Base-by-base conservation (phyloP, 1,284 basidiomycete species). In the Neonothopanus nambi region DNA sequence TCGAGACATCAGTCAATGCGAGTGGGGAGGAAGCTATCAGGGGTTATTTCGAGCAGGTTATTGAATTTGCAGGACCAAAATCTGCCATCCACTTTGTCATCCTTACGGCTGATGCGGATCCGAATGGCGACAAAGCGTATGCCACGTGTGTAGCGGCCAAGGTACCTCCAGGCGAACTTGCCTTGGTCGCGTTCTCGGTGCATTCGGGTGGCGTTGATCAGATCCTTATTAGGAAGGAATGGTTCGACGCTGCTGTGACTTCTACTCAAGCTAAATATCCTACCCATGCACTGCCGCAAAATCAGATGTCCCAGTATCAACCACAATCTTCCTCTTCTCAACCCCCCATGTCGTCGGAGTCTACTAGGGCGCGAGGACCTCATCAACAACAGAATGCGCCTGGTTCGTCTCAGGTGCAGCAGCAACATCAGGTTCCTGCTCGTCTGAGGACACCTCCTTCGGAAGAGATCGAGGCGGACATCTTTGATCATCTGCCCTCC, bases 401-500 rank as follows among this genome's bases (percentile, higher is more conserved):
- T 7, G 47, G 51, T 23, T 30, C 48, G 17, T 41, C 44, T 2
- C 55, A 52, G 26, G 33, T n/a, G 42, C 3, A 64, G 61, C 40
- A 57, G 43, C 58, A 65, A 18, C 62, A 65, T 18, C 59, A 63
- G 12, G 64, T 69, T 42, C 73, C 74, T 30, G 69, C 72, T 15
- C 75, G 85, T 52, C 59, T 72, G 48, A 79, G 84, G 57, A 86
- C 85, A 13, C 88, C 88, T 21, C 82, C 84, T 20, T 86, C 85
- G 5, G 88, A 90, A 60, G 87, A 90, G 55, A 75, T 79, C 41
- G 87, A 89, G 57, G 76, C 74, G 49, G 88, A 91, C 97, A 1
- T 98, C 95, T 4, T 80, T 99, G 41, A 95, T 99, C 59, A 77
- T 99, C 52, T 99, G 97, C 65, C 97, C 97, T 0, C 95, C 97